A percentile compares a stretch with the other conserved stretches of the same genome.
phyloP scores from a whole-genome alignment of 2,329 filamentous ascomycete genomes.

The Neoascochyta sp. region DNA sequence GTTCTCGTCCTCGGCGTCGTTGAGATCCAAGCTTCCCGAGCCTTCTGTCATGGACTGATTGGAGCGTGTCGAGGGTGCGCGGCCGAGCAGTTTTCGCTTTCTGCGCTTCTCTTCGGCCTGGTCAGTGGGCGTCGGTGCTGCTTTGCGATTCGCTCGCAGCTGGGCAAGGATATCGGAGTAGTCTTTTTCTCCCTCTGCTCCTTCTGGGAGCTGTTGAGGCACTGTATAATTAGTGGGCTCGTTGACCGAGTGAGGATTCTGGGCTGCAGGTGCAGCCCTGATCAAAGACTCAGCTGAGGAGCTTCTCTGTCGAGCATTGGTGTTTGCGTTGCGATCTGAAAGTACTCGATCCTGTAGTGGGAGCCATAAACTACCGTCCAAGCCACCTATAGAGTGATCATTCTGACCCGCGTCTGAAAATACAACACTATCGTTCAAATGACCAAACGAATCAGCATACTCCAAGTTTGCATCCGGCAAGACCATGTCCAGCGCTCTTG shows the following conservation, averaged over 20 bases:
- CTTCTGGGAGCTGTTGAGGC: constrained; percentile 6
- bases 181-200: constrained; percentile 25
- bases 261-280: constrained; percentile 14
- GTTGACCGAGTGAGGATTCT: constrained; percentile 9
- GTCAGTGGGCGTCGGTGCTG: constrained; percentile 14
- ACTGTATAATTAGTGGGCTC: constrained; percentile 16
- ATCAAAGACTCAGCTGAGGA: constrained; percentile 21
- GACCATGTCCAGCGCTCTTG: too few relatives aligned
- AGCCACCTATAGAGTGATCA: constrained; percentile 8
- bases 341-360: constrained; percentile 29
- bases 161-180: constrained; percentile 31
- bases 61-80: constrained; percentile 30
- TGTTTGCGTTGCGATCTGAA: constrained; percentile 8
- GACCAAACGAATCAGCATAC: too few relatives aligned
- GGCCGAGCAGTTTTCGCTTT: constrained; percentile 27
- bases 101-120: constrained; percentile 20
- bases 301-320: constrained; percentile 13
- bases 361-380: constrained; percentile 22
- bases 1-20: constrained; percentile 13
- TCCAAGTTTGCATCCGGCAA: too few relatives aligned
- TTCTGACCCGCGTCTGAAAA: too few relatives aligned
- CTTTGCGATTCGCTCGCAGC: constrained; percentile 30
- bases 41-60: constrained; percentile 28
- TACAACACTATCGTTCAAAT: too few relatives aligned
- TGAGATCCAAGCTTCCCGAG: constrained; percentile 16